phyloP scores from a whole-genome alignment of 2,329 filamentous ascomycete species.

The Epichloe sibirici region DNA sequence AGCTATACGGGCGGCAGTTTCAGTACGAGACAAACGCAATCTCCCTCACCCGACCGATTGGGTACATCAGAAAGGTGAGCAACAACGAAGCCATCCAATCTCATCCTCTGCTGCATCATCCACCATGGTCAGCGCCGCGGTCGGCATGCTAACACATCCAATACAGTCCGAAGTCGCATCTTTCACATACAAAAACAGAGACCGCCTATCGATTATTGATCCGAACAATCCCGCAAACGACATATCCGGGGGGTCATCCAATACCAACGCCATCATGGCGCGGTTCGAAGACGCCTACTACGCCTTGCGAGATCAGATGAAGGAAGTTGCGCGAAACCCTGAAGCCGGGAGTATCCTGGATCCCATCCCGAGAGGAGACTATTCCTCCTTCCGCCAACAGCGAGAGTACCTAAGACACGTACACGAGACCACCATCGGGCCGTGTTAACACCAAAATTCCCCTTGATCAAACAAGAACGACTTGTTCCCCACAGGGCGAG shows the following conservation, averaged over 20 bases:
- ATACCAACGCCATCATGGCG: constrained; percentile 53
- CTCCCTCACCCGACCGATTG: constrained; percentile 54
- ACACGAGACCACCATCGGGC: constrained; percentile 28
- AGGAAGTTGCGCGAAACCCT: constrained; percentile 27
- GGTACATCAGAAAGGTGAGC: constrained; percentile 64
- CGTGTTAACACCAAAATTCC: constrained; percentile 16
- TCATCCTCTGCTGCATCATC: not conserved
- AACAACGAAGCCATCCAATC: not conserved
- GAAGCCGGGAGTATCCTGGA: constrained; percentile 43
- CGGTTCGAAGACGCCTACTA: constrained; percentile 56
- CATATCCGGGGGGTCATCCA: constrained; percentile 73
- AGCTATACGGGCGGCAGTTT: constrained; percentile 79
- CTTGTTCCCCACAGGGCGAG: not conserved
- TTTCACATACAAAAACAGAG: constrained; percentile 44
- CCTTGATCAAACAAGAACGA: not conserved
- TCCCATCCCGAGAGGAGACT: constrained; percentile 65
- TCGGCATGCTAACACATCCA: not conserved
- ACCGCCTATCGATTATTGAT: constrained; percentile 78
- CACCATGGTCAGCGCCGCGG: not conserved
- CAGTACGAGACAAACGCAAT: constrained; percentile 61
- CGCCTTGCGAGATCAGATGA: constrained; percentile 46
- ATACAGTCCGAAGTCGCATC: constrained; percentile 29
- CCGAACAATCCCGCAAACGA: constrained; percentile 80
- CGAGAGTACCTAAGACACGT: constrained; percentile 48
- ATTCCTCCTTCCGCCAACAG: constrained; percentile 59